Evolutionary conservation across 805 yeast genomes (phyloP).

Genomic region (Ogataea paraovalis): DNA sequence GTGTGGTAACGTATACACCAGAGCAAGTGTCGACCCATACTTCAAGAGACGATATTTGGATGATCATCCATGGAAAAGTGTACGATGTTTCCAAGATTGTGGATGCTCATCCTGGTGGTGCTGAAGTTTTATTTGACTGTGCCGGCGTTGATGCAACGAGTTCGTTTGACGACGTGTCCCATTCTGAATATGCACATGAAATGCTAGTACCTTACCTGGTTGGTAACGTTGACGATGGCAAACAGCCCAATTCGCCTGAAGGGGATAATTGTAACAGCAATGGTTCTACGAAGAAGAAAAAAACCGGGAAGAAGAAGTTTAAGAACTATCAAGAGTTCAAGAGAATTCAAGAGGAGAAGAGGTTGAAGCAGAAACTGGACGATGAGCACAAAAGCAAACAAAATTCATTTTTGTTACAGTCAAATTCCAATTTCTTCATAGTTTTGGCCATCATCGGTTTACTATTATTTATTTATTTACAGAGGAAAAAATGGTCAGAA

Average conservation of each 20-base stretch:
- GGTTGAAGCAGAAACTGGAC: background rate
- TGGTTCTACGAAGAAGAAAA: slow-evolving; percentile 4
- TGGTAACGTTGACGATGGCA: slow-evolving; percentile 58
- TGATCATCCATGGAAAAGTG: slow-evolving; percentile 65
- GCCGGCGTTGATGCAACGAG: slow-evolving; percentile 79
- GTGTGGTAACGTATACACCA: background rate
- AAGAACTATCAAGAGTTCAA: slow-evolving; percentile 12
- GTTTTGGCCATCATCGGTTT: slow-evolving; percentile 26
- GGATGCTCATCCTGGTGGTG: slow-evolving; percentile 78
- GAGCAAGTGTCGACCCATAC: slow-evolving; percentile 47
- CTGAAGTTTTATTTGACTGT: slow-evolving; percentile 70
- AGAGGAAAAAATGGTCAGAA: slow-evolving; percentile 28
- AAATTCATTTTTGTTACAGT: slow-evolving; percentile 6
- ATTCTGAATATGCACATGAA: slow-evolving; percentile 81
- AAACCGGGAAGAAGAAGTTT: slow-evolving; percentile 5
- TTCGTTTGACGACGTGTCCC: slow-evolving; percentile 64
- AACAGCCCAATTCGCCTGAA: slow-evolving; percentile 7
- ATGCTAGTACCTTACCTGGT: slow-evolving; percentile 77
- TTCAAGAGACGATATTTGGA: slow-evolving; percentile 59
- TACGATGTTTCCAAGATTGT: slow-evolving; percentile 57
- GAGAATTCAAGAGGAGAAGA: slow-evolving; percentile 5
- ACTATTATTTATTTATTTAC: slow-evolving; percentile 26
- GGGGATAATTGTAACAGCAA: background rate
- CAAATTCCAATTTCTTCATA: slow-evolving; percentile 13
- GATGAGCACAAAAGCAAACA: background rate